Conservation (phyloP, 2,329 filamentous ascomycete genomes). For the Pseudophaeomoniella oleicola region DNA sequence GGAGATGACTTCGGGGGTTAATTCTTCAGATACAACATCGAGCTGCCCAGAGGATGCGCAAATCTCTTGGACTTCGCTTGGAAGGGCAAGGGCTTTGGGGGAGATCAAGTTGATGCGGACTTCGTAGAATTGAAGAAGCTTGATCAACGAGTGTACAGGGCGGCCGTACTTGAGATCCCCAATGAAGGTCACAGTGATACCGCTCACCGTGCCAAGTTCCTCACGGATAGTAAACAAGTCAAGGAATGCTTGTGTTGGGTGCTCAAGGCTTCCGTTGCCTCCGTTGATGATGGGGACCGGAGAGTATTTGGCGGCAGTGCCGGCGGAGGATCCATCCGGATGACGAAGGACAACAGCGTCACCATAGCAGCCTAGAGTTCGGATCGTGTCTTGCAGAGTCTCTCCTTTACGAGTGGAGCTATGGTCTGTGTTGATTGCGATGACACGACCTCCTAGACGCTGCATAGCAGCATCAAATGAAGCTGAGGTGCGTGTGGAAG, state of each 20-base stretch:
- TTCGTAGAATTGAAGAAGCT: slow-evolving; percentile 89
- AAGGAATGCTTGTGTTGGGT: slow-evolving; percentile 93
- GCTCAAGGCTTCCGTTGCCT: slow-evolving; percentile 88
- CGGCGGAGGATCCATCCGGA: slow-evolving; percentile 65
- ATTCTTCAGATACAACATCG: slow-evolving; percentile 55
- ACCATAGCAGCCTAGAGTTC: slow-evolving; percentile 84
- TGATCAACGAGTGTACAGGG: slow-evolving; percentile 87
- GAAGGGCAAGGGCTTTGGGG: slow-evolving; percentile 64
- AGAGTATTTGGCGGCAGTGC: slow-evolving; percentile 73
- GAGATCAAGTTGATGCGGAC: slow-evolving; percentile 86
- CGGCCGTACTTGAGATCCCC: slow-evolving; percentile 89
- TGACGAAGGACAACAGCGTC: slow-evolving; percentile 95
- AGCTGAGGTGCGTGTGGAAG: slow-evolving; percentile 83
- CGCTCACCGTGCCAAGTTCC: slow-evolving; percentile 88
- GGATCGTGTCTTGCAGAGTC: slow-evolving; percentile 79
- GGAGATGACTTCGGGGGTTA: slow-evolving; percentile 77
- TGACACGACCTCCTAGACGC: slow-evolving; percentile 75
- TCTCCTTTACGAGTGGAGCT: slow-evolving; percentile 94
- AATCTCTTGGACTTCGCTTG: slow-evolving; percentile 56
- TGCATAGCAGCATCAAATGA: slow-evolving; percentile 99
- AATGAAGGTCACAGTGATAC: slow-evolving; percentile 87
- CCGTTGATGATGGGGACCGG: slow-evolving; percentile 92
- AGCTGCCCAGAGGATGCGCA: slow-evolving; percentile 65
- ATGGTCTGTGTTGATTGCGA: slow-evolving; percentile 66
- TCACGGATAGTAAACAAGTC: slow-evolving; percentile 98